phyloP scores from a whole-genome alignment of 805 yeast species.

The Wickerhamiella kurtzmanii region DNA sequence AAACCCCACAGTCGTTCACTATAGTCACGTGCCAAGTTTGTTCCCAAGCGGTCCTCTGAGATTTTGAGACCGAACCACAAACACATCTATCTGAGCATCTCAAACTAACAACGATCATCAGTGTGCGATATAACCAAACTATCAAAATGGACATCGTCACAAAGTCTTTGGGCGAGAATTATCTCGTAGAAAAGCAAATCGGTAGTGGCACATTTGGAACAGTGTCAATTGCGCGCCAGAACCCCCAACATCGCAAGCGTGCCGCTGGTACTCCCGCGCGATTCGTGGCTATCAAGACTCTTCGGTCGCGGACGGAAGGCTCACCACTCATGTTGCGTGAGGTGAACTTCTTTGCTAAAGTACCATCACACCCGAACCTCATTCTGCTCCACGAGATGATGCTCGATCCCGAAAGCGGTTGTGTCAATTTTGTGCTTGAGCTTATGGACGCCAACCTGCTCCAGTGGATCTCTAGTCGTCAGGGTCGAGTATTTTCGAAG shows the following conservation, averaged over 20 bases:
- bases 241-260: neutral
- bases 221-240: constrained; percentile 18
- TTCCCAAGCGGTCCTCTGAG: no score
- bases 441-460: constrained; percentile 69
- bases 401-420: constrained; percentile 45
- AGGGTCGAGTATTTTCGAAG: constrained; percentile 39
- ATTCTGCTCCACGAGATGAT: constrained; percentile 70
- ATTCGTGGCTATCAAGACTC: constrained; percentile 67
- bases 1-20: no score
- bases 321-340: constrained; percentile 34
- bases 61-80: no score
- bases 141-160: neutral
- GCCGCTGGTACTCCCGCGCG: constrained; percentile 12
- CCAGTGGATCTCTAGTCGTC: constrained; percentile 58
- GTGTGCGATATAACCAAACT: no score
- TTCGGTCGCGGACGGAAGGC: constrained; percentile 34
- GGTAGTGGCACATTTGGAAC: constrained; percentile 24
- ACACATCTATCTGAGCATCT: no score
- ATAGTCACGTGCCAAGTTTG: no score
- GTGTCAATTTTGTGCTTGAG: constrained; percentile 78
- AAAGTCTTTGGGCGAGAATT: neutral
- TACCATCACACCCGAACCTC: constrained; percentile 58
- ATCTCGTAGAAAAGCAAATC: constrained; percentile 2
- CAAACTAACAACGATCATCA: no score
- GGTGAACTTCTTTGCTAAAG: constrained; percentile 28